Base-by-base conservation (phyloP, 2,329 filamentous ascomycete species). In the Pleurostoma richardsiae region DNA sequence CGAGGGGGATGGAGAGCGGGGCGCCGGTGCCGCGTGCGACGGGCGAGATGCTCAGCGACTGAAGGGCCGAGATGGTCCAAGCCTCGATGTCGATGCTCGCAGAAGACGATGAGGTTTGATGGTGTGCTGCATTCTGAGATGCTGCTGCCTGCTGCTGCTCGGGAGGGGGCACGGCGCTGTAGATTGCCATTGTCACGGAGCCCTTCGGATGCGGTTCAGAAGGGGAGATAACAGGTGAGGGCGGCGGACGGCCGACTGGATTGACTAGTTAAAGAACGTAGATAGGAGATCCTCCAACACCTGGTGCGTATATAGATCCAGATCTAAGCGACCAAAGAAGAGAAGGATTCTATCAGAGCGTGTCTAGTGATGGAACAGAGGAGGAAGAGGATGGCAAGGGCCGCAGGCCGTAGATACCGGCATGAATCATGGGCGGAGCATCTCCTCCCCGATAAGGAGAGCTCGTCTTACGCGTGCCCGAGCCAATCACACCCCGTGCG, bases 1-100 rank as follows among this genome's bases (percentile, higher is more conserved):
- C 88, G 45, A 95, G 79, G 2, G 88, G 84, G 54, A 95, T 94
- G 42, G 83, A 75, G 45, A 95, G 75, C 4, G 83, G 75, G 29
- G 79, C 75, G 41, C 81, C 79, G 3, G 80, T 80, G 45, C 82
- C 83, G 42, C 75, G 73, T n/a, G 76, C 74, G 29, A 72, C 59
- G 7, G 79, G 71, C 1, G 79, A 76, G 39, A 84, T 67, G 58
- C 68, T 76, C 40, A 78, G 74, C 40, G 73, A 76, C 56, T 77
- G 69, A 41, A 82, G 72, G 5, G 80, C 77, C 19, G 73, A 74
- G 45, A 78, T 68, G 10, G 83, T 83, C 85, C 85, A 88, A 31
- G 82, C 74, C 51, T 85, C 84, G 49, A 88, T 82, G 51, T 85
- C 79, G 45, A 80, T 69, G 44, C 70, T 65, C 29, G 57, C 56